These are phyloP conservation scores for Selenicereus undatus DNA, from an alignment of 148 eudicot genomes.

Conservation along the genomic window DNA sequence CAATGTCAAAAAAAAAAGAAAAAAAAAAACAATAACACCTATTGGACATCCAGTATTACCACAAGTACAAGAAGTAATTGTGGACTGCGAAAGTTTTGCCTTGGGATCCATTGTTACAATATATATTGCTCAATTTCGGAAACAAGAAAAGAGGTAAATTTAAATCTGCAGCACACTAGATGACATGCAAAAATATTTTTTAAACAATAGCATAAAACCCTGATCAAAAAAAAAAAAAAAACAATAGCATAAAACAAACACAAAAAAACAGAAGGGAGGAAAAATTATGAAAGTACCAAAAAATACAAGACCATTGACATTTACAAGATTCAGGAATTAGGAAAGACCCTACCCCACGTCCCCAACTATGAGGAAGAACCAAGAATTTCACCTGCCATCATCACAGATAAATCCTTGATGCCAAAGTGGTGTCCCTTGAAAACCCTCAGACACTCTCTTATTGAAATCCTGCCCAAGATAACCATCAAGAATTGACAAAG, in stretches of 20 bases:
- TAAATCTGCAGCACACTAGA: too few species aligned
- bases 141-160: too few species aligned
- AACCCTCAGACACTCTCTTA: slow-evolving; percentile 67
- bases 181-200: too few species aligned
- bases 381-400: slow-evolving; percentile 73
- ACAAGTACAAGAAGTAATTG: too few species aligned
- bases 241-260: background rate
- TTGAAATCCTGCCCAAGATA: slow-evolving; percentile 57
- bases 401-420: slow-evolving; percentile 85
- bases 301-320: background rate
- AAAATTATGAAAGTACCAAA: background rate
- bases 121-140: too few species aligned
- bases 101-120: too few species aligned
- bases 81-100: too few species aligned
- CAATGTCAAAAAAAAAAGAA: too few species aligned
- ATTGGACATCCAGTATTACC: too few species aligned
- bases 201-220: background rate
- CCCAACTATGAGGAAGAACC: slow-evolving; percentile 1
- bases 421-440: slow-evolving; percentile 94
- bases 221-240: too few species aligned
- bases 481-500: slow-evolving; percentile 1
- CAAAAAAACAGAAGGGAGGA: background rate
- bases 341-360: background rate
- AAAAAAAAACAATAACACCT: too few species aligned
- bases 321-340: background rate